Conservation (phyloP, 345 rosid genomes). For the Carallia pectinifolia region DNA sequence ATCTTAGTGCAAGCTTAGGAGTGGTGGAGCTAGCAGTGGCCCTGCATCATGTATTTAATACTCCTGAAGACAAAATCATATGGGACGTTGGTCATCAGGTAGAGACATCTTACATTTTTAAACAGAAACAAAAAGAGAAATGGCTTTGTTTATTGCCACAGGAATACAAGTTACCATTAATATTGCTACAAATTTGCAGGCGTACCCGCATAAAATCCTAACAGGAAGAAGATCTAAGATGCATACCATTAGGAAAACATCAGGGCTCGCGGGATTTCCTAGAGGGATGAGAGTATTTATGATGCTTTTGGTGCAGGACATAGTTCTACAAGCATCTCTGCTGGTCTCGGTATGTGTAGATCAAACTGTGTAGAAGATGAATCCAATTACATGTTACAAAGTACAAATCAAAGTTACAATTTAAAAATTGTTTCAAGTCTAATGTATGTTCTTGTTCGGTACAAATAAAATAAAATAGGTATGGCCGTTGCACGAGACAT, state of each 20-base stretch:
- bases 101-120: not conserved
- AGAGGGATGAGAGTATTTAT: constrained; percentile 64
- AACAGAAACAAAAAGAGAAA: not conserved
- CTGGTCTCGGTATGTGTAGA: constrained; percentile 57
- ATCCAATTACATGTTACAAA: not conserved
- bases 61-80: constrained; percentile 67
- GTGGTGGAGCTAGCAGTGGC: constrained; percentile 65
- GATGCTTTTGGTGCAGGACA: constrained; percentile 78
- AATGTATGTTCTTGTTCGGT: not conserved
- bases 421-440: not conserved
- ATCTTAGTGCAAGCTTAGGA: constrained; percentile 66
- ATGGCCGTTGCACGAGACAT: constrained; percentile 78
- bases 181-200: constrained; percentile 34
- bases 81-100: constrained; percentile 95
- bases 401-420: not conserved
- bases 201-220: constrained; percentile 70
- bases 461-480: constrained; percentile 28
- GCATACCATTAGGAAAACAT: constrained; percentile 65
- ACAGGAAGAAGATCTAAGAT: constrained; percentile 72
- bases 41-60: constrained; percentile 56
- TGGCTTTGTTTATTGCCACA: not conserved
- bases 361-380: not conserved
- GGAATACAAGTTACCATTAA: not conserved
- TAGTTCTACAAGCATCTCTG: constrained; percentile 79
- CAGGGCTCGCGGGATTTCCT: constrained; percentile 75